Conservation (phyloP, 257 asterid species). For the Solanum arcanum region DNA sequence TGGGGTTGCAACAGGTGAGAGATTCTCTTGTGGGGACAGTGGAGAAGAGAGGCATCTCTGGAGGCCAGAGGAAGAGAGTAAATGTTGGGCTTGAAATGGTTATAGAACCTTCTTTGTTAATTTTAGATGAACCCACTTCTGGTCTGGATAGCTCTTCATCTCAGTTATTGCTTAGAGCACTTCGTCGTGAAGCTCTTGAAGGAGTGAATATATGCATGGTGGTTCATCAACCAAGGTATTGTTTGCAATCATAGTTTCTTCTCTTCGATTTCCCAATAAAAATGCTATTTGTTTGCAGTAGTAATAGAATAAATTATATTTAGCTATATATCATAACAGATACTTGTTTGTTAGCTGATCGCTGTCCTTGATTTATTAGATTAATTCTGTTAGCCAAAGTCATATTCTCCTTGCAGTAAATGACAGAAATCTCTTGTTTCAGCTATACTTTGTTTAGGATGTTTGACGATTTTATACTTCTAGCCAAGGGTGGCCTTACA, state of each 20-base stretch:
- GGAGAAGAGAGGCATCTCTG: conserved; percentile 88
- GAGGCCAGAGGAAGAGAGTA: conserved; percentile 93
- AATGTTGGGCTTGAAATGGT: conserved; percentile 95
- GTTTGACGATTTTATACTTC: conserved; percentile 88
- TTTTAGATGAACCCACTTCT: conserved; percentile 91
- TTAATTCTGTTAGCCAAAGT: neutral
- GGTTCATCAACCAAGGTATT: conserved; percentile 92
- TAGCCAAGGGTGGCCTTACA: conserved; percentile 87
- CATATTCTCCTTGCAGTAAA: neutral
- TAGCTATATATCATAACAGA: neutral
- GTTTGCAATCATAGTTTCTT: neutral
- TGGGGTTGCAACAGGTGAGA: conserved; percentile 75
- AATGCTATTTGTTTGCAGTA: neutral
- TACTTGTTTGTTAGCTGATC: neutral
- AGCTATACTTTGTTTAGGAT: conserved; percentile 79
- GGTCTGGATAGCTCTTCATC: conserved; percentile 96
- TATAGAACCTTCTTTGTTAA: conserved; percentile 90
- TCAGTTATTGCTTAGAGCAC: conserved; percentile 83
- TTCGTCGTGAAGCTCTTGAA: conserved; percentile 91
- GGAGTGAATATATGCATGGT: conserved; percentile 97
- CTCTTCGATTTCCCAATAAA: neutral
- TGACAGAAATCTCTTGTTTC: conserved; percentile 19
- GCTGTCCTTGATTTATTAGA: neutral
- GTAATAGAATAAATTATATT: neutral
- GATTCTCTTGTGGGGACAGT: conserved; percentile 82